These are phyloP conservation scores for Schizonepeta tenuifolia DNA, from an alignment of 257 asterid species.

Conservation along the genomic window DNA sequence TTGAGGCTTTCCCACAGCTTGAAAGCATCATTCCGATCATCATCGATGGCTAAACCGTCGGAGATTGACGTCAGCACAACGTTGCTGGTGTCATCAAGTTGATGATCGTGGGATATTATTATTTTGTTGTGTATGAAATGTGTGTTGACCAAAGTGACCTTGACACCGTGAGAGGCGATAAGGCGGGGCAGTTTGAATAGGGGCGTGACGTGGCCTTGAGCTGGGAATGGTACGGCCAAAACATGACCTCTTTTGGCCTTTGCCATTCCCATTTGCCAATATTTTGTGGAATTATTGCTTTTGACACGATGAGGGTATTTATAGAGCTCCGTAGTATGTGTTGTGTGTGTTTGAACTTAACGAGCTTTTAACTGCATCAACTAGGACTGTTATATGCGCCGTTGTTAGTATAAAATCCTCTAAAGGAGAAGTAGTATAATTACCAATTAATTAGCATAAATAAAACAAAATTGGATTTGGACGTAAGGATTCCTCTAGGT, in stretches of 20 bases:
- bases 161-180: slow-evolving; percentile 38
- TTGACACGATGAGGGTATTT: too few relatives aligned
- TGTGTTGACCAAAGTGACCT: slow-evolving; percentile 47
- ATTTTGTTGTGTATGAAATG: slow-evolving; percentile 35
- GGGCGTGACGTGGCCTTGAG: slow-evolving; percentile 53
- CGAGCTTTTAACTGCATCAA: background rate
- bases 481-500: background rate
- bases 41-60: slow-evolving; percentile 33
- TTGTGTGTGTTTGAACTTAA: too few relatives aligned
- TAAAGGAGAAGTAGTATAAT: too few relatives aligned
- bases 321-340: too few relatives aligned
- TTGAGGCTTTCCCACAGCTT: slow-evolving; percentile 19
- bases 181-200: slow-evolving; percentile 39
- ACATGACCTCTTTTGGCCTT: slow-evolving; percentile 23
- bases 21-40: slow-evolving; percentile 18
- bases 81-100: background rate
- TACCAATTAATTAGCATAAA: too few relatives aligned
- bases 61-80: slow-evolving; percentile 38
- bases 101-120: background rate
- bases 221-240: slow-evolving; percentile 41
- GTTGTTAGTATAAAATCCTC: too few relatives aligned
- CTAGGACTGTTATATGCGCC: too few relatives aligned
- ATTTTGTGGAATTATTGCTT: background rate
- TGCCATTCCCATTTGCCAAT: background rate
- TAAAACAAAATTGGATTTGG: background rate